Conservation (phyloP, 2,329 filamentous ascomycete genomes). For the Botrytis paeoniae region DNA sequence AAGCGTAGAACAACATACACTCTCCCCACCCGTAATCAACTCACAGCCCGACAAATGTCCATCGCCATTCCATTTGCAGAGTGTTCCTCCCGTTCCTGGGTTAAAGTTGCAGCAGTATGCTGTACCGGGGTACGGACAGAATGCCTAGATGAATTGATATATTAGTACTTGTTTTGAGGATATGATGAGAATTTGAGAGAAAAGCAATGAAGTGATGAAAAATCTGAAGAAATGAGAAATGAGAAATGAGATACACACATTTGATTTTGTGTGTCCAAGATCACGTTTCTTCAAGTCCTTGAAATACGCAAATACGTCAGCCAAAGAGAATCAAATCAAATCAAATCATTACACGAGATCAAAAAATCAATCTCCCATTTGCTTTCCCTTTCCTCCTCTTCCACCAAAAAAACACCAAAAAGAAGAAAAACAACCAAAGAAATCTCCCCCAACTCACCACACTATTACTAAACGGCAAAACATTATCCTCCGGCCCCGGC, state of each 20-base stretch:
- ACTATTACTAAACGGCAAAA: constrained; percentile 9
- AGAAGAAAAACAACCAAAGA: not conserved
- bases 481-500: not conserved
- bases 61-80: constrained; percentile 13
- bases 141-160: not conserved
- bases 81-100: not conserved
- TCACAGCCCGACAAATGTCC: constrained; percentile 1
- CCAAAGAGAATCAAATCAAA: not conserved
- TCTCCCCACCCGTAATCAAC: not conserved
- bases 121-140: not conserved
- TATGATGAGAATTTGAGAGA: not conserved
- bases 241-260: not conserved
- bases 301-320: not conserved
- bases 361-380: too few species aligned
- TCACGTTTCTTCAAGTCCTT: not conserved
- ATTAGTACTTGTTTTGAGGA: not conserved
- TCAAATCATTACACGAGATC: too few species aligned
- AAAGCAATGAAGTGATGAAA: not conserved
- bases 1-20: not conserved
- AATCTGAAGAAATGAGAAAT: too few species aligned
- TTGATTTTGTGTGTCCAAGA: not conserved
- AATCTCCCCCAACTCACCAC: not conserved
- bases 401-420: not conserved
- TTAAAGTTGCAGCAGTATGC: constrained; percentile 7
- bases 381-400: not conserved